Evolutionary conservation across 345 rosid species (phyloP).

Genomic region (Pelargonium nanum): DNA sequence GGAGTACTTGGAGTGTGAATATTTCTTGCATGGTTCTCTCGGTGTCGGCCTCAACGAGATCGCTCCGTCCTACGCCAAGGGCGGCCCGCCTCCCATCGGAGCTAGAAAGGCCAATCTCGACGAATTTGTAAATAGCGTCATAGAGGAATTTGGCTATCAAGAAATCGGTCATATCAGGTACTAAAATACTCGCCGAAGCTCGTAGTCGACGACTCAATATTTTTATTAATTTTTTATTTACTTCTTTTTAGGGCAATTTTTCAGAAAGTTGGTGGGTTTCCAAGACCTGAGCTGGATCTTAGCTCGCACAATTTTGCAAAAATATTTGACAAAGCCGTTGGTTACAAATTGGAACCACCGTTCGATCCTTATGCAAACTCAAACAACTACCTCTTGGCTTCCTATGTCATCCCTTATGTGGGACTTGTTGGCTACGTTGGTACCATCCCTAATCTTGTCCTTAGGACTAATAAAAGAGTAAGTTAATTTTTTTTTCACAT

Average conservation of each 20-base stretch:
- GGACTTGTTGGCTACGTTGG: slow-evolving; percentile 69
- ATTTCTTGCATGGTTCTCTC: slow-evolving; percentile 17
- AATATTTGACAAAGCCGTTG: slow-evolving; percentile 39
- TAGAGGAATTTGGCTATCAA: slow-evolving; percentile 55
- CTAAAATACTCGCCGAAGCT: neutral
- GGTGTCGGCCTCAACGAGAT: slow-evolving; percentile 20
- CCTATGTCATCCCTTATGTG: slow-evolving; percentile 53
- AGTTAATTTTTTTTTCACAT: neutral
- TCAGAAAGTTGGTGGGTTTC: slow-evolving; percentile 39
- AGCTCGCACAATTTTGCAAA: slow-evolving; percentile 31
- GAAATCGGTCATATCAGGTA: slow-evolving; percentile 72
- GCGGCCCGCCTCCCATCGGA: slow-evolving; percentile 30
- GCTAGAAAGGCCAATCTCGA: slow-evolving; percentile 45
- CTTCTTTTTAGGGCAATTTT: slow-evolving; percentile 42
- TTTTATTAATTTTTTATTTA: neutral
- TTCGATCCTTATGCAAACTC: slow-evolving; percentile 47
- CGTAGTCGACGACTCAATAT: too few species aligned
- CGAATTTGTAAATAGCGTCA: slow-evolving; percentile 18
- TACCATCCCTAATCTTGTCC: slow-evolving; percentile 36
- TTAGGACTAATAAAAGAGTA: slow-evolving; percentile 27
- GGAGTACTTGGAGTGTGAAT: slow-evolving; percentile 29
- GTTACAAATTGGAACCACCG: slow-evolving; percentile 37
- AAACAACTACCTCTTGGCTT: slow-evolving; percentile 42
- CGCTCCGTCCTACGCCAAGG: slow-evolving; percentile 14
- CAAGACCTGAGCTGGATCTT: slow-evolving; percentile 42